Evolutionary conservation across 179 eudicot species (phyloP).

Genomic region (Monotropa hypopitys): DNA sequence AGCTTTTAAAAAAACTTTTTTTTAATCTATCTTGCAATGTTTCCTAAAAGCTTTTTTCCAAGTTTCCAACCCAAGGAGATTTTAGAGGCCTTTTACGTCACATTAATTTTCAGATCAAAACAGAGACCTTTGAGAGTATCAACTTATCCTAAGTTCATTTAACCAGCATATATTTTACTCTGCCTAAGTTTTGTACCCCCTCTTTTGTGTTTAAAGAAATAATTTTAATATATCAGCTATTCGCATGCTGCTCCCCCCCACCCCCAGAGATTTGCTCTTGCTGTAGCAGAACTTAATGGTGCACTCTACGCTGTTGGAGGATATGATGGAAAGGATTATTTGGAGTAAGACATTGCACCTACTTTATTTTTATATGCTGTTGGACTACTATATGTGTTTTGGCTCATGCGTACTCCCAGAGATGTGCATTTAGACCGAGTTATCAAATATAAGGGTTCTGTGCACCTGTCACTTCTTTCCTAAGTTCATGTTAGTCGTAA

Average conservation of each 20-base stretch:
- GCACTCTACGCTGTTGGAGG: conserved; percentile 78
- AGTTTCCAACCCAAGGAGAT: neutral
- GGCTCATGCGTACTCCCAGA: neutral
- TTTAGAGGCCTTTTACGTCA: neutral
- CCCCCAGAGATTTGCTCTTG: conserved; percentile 57
- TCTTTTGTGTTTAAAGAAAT: neutral
- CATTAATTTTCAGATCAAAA: neutral
- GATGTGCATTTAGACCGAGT: neutral
- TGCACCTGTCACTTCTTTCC: neutral
- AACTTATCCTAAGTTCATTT: neutral
- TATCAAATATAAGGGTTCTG: neutral
- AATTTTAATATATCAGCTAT: neutral
- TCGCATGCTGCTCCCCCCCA: neutral
- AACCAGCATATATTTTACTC: neutral
- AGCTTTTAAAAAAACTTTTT: neutral
- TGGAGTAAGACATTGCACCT: conserved; percentile 38
- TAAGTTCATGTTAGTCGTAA: neutral
- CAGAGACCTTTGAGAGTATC: neutral
- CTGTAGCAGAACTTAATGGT: conserved; percentile 64
- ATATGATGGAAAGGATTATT: conserved; percentile 54
- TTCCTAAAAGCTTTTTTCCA: neutral
- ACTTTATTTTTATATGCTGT: conserved; percentile 3
- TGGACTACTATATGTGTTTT: neutral
- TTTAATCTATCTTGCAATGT: neutral
- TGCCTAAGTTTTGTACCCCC: neutral